Evolutionary conservation across 345 rosid species (phyloP).

Genomic region (Arabis hirsuta): DNA sequence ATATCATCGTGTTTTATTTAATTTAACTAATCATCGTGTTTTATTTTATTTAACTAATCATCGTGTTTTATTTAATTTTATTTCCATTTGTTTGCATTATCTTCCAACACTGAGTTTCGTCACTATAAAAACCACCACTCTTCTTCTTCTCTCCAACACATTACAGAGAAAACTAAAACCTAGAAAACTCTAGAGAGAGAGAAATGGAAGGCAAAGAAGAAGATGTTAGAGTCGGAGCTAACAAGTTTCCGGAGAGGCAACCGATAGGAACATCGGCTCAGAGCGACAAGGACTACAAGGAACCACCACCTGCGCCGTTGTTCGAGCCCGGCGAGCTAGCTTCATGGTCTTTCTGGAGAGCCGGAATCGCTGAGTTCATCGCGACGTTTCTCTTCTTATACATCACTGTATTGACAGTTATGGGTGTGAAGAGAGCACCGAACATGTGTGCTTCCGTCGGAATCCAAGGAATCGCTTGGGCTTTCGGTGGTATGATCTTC

Average conservation of each 20-base stretch:
- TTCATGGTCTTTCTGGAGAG: conserved; percentile 55
- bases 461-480: conserved; percentile 57
- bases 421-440: conserved; percentile 49
- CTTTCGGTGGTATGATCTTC: conserved; percentile 60
- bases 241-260: conserved; percentile 55
- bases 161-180: conserved; percentile 30
- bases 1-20: conserved; percentile 21
- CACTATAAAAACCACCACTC: conserved; percentile 37
- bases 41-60: too few species aligned
- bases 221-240: conserved; percentile 58
- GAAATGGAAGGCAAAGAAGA: conserved; percentile 57
- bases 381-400: conserved; percentile 54
- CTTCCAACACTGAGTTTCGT: conserved; percentile 14
- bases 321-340: conserved; percentile 50
- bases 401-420: conserved; percentile 53
- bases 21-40: conserved; percentile 9
- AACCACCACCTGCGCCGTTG: conserved; percentile 55
- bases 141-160: conserved; percentile 34
- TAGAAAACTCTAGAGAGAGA: conserved; percentile 26
- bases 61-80: background rate
- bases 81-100: conserved; percentile 34
- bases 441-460: conserved; percentile 54
- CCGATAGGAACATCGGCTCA: conserved; percentile 57
- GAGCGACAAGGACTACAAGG: conserved; percentile 56
- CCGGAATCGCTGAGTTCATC: conserved; percentile 55